A percentile compares a stretch with the other conserved stretches of the same genome.
These are phyloP conservation scores for Lactarius sp. DNA, from an alignment of 768 basidiomycete species.

Conservation along the genomic window DNA sequence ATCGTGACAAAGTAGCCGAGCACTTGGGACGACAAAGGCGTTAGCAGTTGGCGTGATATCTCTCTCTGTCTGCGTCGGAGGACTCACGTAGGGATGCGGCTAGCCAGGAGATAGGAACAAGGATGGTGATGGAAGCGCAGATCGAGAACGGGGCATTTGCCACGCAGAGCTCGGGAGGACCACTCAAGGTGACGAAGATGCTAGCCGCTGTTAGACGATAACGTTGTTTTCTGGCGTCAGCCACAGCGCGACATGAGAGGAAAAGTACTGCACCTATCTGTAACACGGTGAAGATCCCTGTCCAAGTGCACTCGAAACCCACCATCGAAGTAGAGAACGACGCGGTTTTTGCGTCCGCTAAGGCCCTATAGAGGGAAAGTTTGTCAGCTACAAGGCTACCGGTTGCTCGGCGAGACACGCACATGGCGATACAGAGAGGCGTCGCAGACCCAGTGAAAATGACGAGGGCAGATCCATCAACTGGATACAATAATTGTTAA, in stretches of 20 bases:
- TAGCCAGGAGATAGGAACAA: conserved; percentile 31
- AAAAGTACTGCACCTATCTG: conserved; percentile 39
- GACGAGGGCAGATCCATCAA: conserved; percentile 1
- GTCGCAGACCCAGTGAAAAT: neutral
- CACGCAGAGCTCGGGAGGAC: conserved; percentile 36
- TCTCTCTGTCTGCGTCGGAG: neutral
- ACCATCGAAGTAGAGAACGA: conserved; percentile 39
- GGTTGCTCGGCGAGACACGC: conserved; percentile 30
- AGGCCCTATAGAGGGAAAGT: neutral
- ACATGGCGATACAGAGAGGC: conserved; percentile 41
- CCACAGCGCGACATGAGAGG: neutral
- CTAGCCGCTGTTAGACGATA: conserved; percentile 39
- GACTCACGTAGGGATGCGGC: conserved; percentile 31
- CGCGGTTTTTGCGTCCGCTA: conserved; percentile 38
- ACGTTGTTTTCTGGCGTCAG: neutral
- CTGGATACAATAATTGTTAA: neutral
- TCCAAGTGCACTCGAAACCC: conserved; percentile 54
- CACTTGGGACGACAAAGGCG: conserved; percentile 31
- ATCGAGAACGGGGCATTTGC: conserved; percentile 23
- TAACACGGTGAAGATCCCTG: conserved; percentile 42
- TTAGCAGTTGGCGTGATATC: neutral
- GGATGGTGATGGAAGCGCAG: conserved; percentile 31
- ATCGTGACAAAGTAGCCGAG: conserved; percentile 53
- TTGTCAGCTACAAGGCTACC: conserved; percentile 39
- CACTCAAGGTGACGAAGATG: conserved; percentile 43